Conservation (phyloP, 2,329 filamentous ascomycete species). For the Colletotrichum sp. region DNA sequence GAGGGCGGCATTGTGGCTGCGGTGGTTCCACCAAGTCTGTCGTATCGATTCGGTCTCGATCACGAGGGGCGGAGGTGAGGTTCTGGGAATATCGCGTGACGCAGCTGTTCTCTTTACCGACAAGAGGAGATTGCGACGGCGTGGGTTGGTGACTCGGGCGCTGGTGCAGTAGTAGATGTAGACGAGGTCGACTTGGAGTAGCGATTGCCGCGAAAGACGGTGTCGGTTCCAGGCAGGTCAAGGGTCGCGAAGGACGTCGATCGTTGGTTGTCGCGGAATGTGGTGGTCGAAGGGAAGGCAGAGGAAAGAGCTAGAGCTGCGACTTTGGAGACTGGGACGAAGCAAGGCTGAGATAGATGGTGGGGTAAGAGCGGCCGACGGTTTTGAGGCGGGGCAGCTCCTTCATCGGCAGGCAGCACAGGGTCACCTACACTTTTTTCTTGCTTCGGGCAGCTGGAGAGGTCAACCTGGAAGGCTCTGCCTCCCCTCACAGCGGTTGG, state of each 20-base stretch:
- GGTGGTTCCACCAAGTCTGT: background rate
- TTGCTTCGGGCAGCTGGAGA: background rate
- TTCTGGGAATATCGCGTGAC: conserved; percentile 1
- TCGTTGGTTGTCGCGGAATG: background rate
- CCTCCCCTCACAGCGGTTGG: background rate
- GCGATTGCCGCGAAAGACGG: background rate
- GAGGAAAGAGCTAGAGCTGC: background rate
- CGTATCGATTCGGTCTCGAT: background rate
- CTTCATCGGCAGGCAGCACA: background rate
- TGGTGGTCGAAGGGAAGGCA: background rate
- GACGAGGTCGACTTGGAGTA: background rate
- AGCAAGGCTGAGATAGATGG: conserved; percentile 21
- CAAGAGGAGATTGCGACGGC: background rate
- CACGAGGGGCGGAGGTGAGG: background rate
- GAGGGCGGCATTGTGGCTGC: conserved; percentile 39
- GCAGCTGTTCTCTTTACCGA: background rate
- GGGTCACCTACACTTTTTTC: no score
- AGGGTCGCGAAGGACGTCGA: background rate
- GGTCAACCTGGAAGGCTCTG: no score
- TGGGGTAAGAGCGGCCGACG: conserved; percentile 11
- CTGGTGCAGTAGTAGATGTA: background rate
- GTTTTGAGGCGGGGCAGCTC: conserved; percentile 6
- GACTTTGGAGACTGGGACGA: background rate
- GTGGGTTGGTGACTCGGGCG: background rate
- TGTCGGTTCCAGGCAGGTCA: background rate